phyloP scores from a whole-genome alignment of 768 basidiomycete species.

The Floccularia luteovirens region DNA sequence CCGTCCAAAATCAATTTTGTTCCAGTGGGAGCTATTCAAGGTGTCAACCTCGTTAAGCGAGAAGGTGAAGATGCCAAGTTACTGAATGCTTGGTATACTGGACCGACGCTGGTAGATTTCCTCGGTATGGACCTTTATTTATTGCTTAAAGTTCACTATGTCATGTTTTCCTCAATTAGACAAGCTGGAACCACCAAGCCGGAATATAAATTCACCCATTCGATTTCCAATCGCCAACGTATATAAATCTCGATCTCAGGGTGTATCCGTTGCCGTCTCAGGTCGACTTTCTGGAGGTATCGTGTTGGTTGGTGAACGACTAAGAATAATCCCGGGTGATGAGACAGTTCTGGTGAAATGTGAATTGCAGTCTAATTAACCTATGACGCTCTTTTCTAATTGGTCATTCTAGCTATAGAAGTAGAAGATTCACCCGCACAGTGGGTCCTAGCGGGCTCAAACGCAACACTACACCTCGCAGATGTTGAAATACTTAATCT shows the following conservation, averaged over 20 bases:
- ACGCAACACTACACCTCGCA: constrained; percentile 79
- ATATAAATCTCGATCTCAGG: constrained; percentile 81
- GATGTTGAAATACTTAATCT: constrained; percentile 83
- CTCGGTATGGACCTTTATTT: constrained; percentile 45
- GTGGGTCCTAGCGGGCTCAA: constrained; percentile 89
- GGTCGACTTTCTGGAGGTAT: constrained; percentile 85
- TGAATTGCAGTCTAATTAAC: constrained; percentile 16
- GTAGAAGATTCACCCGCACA: constrained; percentile 67
- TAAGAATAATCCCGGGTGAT: constrained; percentile 88
- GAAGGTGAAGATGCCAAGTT: constrained; percentile 35
- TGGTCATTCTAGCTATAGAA: constrained; percentile 60
- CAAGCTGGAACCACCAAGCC: constrained; percentile 67
- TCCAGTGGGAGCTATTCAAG: constrained; percentile 86
- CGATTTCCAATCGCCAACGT: constrained; percentile 93
- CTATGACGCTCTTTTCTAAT: background rate
- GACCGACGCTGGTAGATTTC: constrained; percentile 76
- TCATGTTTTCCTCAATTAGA: constrained; percentile 34
- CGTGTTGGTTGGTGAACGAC: constrained; percentile 84
- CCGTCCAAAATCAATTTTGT: constrained; percentile 74
- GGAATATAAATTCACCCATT: constrained; percentile 71
- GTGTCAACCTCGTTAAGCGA: constrained; percentile 67
- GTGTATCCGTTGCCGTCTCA: constrained; percentile 68
- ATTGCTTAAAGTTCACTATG: background rate
- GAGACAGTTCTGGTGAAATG: constrained; percentile 78
- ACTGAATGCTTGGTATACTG: constrained; percentile 73